Evolutionary conservation across 2,329 filamentous ascomycete genomes (phyloP).

Genomic region (Fusarium sp.): DNA sequence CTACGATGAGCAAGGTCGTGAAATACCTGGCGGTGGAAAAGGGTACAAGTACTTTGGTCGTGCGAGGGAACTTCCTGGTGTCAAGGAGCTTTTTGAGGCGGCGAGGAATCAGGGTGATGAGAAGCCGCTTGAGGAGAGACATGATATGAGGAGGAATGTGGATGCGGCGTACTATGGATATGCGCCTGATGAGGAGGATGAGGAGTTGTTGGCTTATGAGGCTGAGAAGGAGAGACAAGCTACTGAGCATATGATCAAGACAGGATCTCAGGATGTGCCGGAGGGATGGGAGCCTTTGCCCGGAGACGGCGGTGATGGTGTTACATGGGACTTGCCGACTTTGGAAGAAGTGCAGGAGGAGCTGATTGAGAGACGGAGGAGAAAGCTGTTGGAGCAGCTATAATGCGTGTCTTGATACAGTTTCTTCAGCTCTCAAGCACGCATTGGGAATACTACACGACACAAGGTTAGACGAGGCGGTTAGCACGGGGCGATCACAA

Average conservation of each 20-base stretch:
- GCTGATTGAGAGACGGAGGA: slow-evolving; percentile 84
- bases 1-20: slow-evolving; percentile 78
- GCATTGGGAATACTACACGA: not conserved
- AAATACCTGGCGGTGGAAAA: slow-evolving; percentile 80
- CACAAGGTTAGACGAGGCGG: not conserved
- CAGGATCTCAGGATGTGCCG: slow-evolving; percentile 66
- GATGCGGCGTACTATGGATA: slow-evolving; percentile 98
- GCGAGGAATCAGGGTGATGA: slow-evolving; percentile 69
- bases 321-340: slow-evolving; percentile 84
- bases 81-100: slow-evolving; percentile 95
- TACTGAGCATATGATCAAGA: slow-evolving; percentile 71
- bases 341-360: slow-evolving; percentile 95
- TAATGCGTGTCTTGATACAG: slow-evolving; percentile 38
- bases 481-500: slow-evolving; percentile 12
- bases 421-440: not conserved
- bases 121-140: slow-evolving; percentile 73
- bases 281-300: slow-evolving; percentile 87
- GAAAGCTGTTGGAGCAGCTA: slow-evolving; percentile 86
- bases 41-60: slow-evolving; percentile 96
- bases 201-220: slow-evolving; percentile 82
- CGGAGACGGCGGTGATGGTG: slow-evolving; percentile 85
- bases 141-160: slow-evolving; percentile 78
- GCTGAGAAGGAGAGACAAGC: slow-evolving; percentile 85
- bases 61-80: slow-evolving; percentile 88
- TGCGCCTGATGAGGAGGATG: slow-evolving; percentile 91